Conservation (phyloP, 495 filamentous ascomycete genomes). For the Podospora appendiculata region DNA sequence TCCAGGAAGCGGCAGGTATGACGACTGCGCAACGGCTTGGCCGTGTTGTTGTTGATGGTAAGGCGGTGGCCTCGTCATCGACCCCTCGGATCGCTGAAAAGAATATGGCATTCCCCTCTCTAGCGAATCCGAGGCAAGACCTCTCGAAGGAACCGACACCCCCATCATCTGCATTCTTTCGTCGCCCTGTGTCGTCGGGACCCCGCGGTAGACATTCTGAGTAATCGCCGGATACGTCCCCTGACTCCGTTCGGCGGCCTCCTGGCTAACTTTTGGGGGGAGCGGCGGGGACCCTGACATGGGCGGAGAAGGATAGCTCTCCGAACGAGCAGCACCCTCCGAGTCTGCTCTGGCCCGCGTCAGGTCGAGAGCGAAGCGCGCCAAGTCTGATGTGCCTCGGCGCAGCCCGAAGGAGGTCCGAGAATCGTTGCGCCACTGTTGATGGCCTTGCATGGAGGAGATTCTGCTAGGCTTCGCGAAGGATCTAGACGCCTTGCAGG, state of each 20-base stretch:
- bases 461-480: slow-evolving; percentile 16
- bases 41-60: slow-evolving; percentile 30
- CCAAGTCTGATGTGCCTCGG: slow-evolving; percentile 55
- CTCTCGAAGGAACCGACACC: slow-evolving; percentile 23
- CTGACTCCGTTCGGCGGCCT: slow-evolving; percentile 50
- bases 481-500: slow-evolving; percentile 18
- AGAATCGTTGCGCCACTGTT: slow-evolving; percentile 32
- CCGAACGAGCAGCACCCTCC: slow-evolving; percentile 53
- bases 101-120: slow-evolving; percentile 27
- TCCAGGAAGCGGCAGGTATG: slow-evolving; percentile 28
- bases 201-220: slow-evolving; percentile 42
- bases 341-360: slow-evolving; percentile 60
- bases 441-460: slow-evolving; percentile 43
- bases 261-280: slow-evolving; percentile 56
- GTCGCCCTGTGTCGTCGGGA: slow-evolving; percentile 33
- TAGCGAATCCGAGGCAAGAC: slow-evolving; percentile 30
- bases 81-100: slow-evolving; percentile 29
- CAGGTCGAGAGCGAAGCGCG: slow-evolving; percentile 62
- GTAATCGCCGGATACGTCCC: slow-evolving; percentile 37
- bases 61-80: slow-evolving; percentile 25
- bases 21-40: slow-evolving; percentile 20
- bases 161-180: slow-evolving; percentile 21
- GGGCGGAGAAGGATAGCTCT: slow-evolving; percentile 71
- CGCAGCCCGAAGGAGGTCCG: slow-evolving; percentile 50
- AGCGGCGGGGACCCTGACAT: slow-evolving; percentile 76